A percentile compares a stretch with the other conserved stretches of the same genome.
Evolutionary conservation across 805 yeast genomes (phyloP).

Genomic region (Hanseniaspora nectarophila): DNA sequence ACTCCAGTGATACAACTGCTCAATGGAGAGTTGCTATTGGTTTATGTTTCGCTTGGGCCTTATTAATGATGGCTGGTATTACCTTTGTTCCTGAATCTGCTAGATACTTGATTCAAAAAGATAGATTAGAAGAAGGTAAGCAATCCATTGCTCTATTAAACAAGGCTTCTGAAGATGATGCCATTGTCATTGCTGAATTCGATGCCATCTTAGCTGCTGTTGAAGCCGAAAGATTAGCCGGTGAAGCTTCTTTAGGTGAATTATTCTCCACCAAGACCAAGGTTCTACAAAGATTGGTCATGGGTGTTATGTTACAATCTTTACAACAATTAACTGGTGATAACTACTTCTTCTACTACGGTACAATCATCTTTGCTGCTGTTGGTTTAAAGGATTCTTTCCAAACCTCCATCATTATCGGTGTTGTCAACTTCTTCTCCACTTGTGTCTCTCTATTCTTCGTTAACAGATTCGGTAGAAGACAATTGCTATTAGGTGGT

Average conservation of each 20-base stretch:
- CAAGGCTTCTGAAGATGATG: conserved; percentile 36
- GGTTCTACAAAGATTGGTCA: conserved; percentile 33
- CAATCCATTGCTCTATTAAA: conserved; percentile 43
- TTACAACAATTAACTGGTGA: conserved; percentile 56
- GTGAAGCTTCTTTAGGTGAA: conserved; percentile 36
- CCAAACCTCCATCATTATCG: conserved; percentile 44
- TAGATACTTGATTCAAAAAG: conserved; percentile 42
- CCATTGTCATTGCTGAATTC: conserved; percentile 39
- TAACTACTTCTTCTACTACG: conserved; percentile 54
- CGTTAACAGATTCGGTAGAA: conserved; percentile 42
- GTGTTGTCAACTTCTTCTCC: conserved; percentile 45
- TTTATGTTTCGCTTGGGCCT: conserved; percentile 34
- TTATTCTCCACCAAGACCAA: conserved; percentile 57
- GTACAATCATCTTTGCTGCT: conserved; percentile 30
- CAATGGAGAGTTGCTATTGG: conserved; percentile 63
- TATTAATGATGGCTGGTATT: conserved; percentile 34
- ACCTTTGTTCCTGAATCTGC: conserved; percentile 60
- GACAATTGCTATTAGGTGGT: conserved; percentile 36
- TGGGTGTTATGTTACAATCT: conserved; percentile 45
- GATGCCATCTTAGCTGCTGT: conserved; percentile 44
- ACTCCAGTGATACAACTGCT: conserved; percentile 34
- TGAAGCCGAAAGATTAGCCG: conserved; percentile 47
- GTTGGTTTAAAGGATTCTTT: conserved; percentile 38
- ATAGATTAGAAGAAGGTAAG: conserved; percentile 42
- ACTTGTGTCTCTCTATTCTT: conserved; percentile 38